These are phyloP conservation scores for Lagerstroemia speciosa DNA, from an alignment of 345 rosid genomes.

Conservation along the genomic window DNA sequence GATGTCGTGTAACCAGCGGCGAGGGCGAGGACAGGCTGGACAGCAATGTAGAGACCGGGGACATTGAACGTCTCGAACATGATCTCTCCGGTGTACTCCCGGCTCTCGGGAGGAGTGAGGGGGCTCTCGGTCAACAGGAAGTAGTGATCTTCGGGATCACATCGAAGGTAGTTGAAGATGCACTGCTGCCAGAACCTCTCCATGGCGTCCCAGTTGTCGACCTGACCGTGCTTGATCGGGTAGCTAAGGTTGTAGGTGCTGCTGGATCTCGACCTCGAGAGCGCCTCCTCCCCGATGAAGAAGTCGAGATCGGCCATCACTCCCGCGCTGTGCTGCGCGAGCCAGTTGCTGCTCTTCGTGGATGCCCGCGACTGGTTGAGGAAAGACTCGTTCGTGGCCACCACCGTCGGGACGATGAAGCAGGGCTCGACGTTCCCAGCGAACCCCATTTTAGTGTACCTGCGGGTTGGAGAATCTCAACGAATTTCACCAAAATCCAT, in stretches of 20 bases:
- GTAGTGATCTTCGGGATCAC: conserved; percentile 98
- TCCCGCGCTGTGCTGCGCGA: conserved; percentile 82
- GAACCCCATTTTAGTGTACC: conserved; percentile 93
- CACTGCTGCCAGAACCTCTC: conserved; percentile 98
- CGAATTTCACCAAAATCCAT: not conserved
- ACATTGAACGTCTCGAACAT: conserved; percentile 93
- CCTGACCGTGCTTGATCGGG: conserved; percentile 86
- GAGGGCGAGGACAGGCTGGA: conserved; percentile 93
- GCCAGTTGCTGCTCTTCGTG: conserved; percentile 62
- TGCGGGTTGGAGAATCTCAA: conserved; percentile 21
- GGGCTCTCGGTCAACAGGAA: conserved; percentile 95
- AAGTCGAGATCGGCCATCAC: conserved; percentile 97
- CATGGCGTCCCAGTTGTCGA: conserved; percentile 96
- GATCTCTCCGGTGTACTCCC: conserved; percentile 93
- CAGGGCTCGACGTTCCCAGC: conserved; percentile 99
- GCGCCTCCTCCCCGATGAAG: conserved; percentile 82
- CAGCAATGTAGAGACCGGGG: conserved; percentile 91
- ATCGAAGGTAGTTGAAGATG: conserved; percentile 78
- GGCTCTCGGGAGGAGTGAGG: conserved; percentile 89
- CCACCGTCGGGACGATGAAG: conserved; percentile 83
- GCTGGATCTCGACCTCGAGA: conserved; percentile 63
- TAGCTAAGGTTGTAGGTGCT: conserved; percentile 64
- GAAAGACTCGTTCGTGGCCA: conserved; percentile 81
- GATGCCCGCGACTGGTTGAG: conserved; percentile 59
- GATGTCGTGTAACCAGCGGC: conserved; percentile 97